These are phyloP conservation scores for Trichoderma sp. DNA, from an alignment of 2,329 filamentous ascomycete genomes.

Conservation along the genomic window DNA sequence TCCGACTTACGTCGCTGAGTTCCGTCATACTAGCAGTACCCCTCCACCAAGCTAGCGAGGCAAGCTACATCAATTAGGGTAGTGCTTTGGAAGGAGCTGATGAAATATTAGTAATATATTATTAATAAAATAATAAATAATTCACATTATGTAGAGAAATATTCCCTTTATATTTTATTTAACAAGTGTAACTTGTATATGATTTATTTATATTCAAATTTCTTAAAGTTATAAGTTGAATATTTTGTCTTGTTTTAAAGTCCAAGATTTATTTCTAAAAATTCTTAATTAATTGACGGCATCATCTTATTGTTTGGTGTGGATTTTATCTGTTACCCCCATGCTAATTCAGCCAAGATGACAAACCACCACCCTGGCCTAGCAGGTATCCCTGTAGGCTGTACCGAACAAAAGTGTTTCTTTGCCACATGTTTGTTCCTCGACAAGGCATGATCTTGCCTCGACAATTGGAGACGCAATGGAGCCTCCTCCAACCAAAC, in stretches of 20 bases:
- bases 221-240: neutral
- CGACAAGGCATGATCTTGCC: neutral
- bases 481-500: constrained; percentile 3
- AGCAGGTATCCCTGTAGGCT: neutral
- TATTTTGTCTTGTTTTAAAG: neutral
- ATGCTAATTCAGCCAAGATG: neutral
- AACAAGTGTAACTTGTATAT: neutral
- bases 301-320: neutral
- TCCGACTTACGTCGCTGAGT: constrained; percentile 11
- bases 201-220: neutral
- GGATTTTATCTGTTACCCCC: neutral
- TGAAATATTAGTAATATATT: neutral
- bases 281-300: neutral
- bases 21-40: constrained; percentile 11
- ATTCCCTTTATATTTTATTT: neutral
- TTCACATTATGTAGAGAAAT: accelerated
- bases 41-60: neutral
- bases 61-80: neutral
- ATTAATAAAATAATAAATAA: neutral
- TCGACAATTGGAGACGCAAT: neutral
- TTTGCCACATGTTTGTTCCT: neutral
- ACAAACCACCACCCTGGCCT: neutral
- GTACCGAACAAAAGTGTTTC: neutral
- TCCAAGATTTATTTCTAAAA: neutral
- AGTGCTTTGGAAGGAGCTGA: neutral